These are phyloP conservation scores for Dendrothele bispora DNA, from an alignment of 768 basidiomycete genomes.

Conservation along the genomic window DNA sequence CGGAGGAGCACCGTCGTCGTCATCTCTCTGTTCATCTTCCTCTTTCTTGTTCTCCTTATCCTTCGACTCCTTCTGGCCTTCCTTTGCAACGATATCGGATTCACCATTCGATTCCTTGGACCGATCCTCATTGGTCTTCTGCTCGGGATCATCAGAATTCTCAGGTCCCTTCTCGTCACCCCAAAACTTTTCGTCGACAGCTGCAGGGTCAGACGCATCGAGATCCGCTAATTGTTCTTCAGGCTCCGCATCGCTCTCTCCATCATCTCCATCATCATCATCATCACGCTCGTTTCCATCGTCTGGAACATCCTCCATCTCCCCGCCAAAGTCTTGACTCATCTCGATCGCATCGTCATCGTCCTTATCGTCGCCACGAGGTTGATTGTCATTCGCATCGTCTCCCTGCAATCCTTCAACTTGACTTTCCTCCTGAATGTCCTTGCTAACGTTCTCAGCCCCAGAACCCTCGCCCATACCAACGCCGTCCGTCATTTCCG, in stretches of 20 bases:
- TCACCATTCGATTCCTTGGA: conserved; percentile 46
- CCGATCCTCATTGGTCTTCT: conserved; percentile 61
- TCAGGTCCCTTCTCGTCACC: conserved; percentile 73
- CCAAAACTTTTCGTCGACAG: conserved; percentile 97
- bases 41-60: conserved; percentile 26
- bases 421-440: conserved; percentile 95
- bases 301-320: conserved; percentile 80
- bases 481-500: conserved; percentile 57
- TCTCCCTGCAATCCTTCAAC: conserved; percentile 89
- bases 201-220: conserved; percentile 78
- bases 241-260: conserved; percentile 56
- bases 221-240: conserved; percentile 86
- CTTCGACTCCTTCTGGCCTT: conserved; percentile 46
- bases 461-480: conserved; percentile 91
- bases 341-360: conserved; percentile 87
- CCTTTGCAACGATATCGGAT: conserved; percentile 81
- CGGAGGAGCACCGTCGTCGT: conserved; percentile 21
- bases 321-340: conserved; percentile 86
- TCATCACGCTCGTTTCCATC: conserved; percentile 50
- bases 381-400: conserved; percentile 44
- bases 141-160: conserved; percentile 48
- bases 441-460: conserved; percentile 84
- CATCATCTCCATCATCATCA: conserved; percentile 47
- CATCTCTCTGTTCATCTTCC: conserved; percentile 25
- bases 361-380: conserved; percentile 43